These are phyloP conservation scores for Amaranthus cruentus DNA, from an alignment of 148 eudicot species.

Conservation along the genomic window DNA sequence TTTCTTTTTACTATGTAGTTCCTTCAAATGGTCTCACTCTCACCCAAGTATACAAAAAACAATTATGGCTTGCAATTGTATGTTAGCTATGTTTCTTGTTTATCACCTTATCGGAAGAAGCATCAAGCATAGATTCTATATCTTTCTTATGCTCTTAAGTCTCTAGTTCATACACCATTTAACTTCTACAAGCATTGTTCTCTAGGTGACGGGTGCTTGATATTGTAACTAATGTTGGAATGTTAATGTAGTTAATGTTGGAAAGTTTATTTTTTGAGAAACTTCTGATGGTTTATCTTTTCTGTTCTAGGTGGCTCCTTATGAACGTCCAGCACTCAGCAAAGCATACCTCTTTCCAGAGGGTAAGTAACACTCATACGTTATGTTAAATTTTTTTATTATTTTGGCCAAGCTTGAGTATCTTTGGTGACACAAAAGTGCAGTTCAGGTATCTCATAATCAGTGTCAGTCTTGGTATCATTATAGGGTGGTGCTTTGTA, in stretches of 20 bases:
- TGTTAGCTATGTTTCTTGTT: neutral
- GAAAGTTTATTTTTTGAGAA: neutral
- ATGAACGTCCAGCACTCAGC: slow-evolving; percentile 99
- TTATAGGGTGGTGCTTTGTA: neutral
- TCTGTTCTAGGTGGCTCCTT: slow-evolving; percentile 80
- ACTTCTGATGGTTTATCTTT: slow-evolving; percentile 5
- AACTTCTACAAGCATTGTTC: neutral
- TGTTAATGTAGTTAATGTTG: neutral
- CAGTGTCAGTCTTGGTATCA: neutral
- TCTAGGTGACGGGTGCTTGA: neutral
- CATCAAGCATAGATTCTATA: neutral
- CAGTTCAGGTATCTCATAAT: neutral
- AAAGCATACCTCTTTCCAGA: slow-evolving; percentile 94
- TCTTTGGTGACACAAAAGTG: neutral
- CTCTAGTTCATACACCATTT: neutral
- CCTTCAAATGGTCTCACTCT: too few relatives aligned
- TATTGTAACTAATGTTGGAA: neutral
- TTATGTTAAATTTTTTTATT: neutral
- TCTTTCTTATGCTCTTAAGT: neutral
- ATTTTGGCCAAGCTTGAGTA: too few relatives aligned
- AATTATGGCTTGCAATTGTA: neutral
- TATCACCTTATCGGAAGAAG: neutral
- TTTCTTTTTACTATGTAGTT: too few relatives aligned
- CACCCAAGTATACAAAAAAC: too few relatives aligned
- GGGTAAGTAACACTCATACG: slow-evolving; percentile 41